These are phyloP conservation scores for Penicillium mononematosum DNA, from an alignment of 495 filamentous ascomycete genomes.

Conservation along the genomic window DNA sequence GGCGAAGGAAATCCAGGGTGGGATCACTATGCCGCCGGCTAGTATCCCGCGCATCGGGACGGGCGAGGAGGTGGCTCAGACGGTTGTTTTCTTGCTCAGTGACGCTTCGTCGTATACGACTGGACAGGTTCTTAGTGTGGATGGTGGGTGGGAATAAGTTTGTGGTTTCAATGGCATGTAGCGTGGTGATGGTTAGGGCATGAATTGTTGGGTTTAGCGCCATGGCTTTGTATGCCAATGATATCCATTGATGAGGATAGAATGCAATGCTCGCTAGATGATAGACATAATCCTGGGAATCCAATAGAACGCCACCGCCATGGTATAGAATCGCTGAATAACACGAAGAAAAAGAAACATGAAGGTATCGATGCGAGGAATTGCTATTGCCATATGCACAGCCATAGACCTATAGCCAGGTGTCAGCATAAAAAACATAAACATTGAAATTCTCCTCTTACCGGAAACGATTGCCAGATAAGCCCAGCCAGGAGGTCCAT, in stretches of 20 bases:
- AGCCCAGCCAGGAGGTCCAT: conserved; percentile 11
- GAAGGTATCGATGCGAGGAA: background rate
- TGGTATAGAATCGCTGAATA: conserved; percentile 14
- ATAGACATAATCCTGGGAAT: background rate
- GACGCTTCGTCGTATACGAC: conserved; percentile 57
- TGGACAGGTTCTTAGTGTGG: conserved; percentile 42
- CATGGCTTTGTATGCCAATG: background rate
- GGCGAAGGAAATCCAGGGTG: conserved; percentile 36
- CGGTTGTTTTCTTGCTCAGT: conserved; percentile 56
- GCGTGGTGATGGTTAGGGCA: background rate
- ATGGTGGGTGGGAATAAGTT: conserved; percentile 37
- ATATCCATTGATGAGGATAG: background rate
- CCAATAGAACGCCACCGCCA: conserved; percentile 13
- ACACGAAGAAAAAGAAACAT: background rate
- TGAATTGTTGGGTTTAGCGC: background rate
- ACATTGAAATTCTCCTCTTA: conserved; percentile 7
- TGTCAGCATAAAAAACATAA: background rate
- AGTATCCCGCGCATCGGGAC: conserved; percentile 45
- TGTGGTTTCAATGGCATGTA: background rate
- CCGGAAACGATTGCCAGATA: conserved; percentile 11
- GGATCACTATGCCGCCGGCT: conserved; percentile 33
- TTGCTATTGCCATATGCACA: conserved; percentile 21
- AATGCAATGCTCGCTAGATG: conserved; percentile 3
- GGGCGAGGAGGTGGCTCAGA: conserved; percentile 50
- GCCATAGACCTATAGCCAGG: conserved; percentile 19